Evolutionary conservation across 2,329 filamentous ascomycete species (phyloP), one percentile per base, ranked within the genome.

Genomic region (Fusarium concolor): DNA sequence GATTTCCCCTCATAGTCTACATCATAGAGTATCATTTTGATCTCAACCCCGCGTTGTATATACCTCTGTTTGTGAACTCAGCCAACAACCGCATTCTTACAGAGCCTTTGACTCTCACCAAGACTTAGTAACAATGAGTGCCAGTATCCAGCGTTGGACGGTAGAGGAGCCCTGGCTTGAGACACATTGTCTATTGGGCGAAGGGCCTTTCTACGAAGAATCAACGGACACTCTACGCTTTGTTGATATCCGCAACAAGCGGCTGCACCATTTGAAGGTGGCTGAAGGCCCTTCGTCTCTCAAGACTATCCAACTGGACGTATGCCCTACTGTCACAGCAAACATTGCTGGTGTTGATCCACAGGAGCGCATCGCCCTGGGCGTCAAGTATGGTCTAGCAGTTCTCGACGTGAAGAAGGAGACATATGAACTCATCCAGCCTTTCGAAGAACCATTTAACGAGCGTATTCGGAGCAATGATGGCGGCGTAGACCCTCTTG

Each of bases 361-460:
- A 5, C 77, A 76, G 47, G 82, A 91, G 49, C 87, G 89, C 75
- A 90, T 97, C 77, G 82, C 93, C 57, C 86, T 95, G 71, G 94
- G 90, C 43, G 88, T 92, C 76, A 97, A 97, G 82, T 86, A 90
- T 76, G 94, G 94, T 62, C 87, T 92, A 72, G 94, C 92, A n/a
- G 83, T 92, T 52, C 85, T 95, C 70, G 88, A 97, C 76, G 87
- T 90, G 64, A 79, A 79, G 72, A 82, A 84, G 22, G 87, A 84
- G 49, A 70, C 76, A 50, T 87, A 87, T 71, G 82, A 87, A 71
- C 84, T 89, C 65, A 68, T 89, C 58, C 77, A 80, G 64, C 81
- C 78, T 61, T 88, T 87, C 72, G 73, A 77, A 65, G 78, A 81
- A 39, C 70, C 74, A 31, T 67, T 73, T 33, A 86, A 83, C 67